These are phyloP conservation scores for Urochloa ruziziensis DNA, from an alignment of 176 grass and related monocot species.

Conservation along the genomic window DNA sequence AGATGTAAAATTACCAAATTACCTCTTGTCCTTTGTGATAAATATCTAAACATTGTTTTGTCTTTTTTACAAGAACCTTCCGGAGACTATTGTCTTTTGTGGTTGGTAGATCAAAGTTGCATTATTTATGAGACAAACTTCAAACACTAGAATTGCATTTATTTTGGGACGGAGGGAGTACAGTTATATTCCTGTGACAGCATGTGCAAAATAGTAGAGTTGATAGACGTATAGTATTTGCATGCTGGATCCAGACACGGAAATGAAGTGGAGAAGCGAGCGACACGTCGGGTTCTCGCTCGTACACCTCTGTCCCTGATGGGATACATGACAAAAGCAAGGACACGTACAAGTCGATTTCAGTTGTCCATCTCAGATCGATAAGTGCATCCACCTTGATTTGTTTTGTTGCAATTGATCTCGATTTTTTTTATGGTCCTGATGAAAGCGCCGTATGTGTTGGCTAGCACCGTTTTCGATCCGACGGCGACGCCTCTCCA, in stretches of 20 bases:
- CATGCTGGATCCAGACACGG: background rate
- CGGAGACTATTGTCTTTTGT: too few species aligned
- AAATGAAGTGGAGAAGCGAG: background rate
- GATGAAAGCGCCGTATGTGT: slow-evolving; percentile 11
- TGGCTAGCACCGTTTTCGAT: background rate
- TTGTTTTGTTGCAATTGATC: background rate
- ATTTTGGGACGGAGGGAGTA: too few species aligned
- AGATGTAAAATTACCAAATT: too few species aligned
- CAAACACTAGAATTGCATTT: too few species aligned
- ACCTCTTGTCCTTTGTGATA: too few species aligned
- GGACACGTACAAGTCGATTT: background rate
- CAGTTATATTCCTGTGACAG: background rate
- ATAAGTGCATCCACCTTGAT: background rate
- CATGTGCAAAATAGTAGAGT: too few species aligned
- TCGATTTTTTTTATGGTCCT: background rate
- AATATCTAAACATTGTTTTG: too few species aligned
- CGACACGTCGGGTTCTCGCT: background rate
- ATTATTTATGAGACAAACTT: too few species aligned
- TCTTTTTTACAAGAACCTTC: too few species aligned
- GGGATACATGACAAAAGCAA: background rate
- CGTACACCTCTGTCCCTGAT: background rate
- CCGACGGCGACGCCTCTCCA: background rate
- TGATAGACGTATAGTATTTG: too few species aligned
- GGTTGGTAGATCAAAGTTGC: too few species aligned
- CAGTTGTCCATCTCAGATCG: background rate